Evolutionary conservation across 2,329 filamentous ascomycete species (phyloP), one percentile per base, ranked within the genome.

Genomic region (Fusarium transvaalense): DNA sequence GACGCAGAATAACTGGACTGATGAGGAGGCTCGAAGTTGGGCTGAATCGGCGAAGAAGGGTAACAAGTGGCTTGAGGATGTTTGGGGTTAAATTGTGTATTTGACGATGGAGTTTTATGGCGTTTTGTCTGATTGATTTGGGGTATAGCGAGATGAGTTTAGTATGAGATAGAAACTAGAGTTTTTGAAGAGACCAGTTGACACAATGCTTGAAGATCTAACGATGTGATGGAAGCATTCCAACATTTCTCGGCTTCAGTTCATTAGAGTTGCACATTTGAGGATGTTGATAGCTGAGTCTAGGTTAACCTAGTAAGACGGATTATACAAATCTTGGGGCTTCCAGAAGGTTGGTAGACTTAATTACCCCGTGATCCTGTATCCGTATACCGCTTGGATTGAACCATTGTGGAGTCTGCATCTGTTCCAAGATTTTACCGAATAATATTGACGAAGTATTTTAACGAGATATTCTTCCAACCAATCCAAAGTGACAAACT

Each of bases 61-160:
- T 29, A 81, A 79, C n/a, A 85, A 84, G 71, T 86, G 84, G 83
- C 81, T 82, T 68, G 83, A 85, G 68, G 84, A 86, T 78, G 83
- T 86, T 42, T 86, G 84, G 84, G 81, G 81, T 23, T 83, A n/a
- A 43, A 14, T 10, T 25, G 6, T 25, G 8, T 25, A 27, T 14
- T 25, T 52, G 15, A 6, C 2, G 2, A 25, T 6, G 52, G 39
- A 37, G 42, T 35, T 31, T n/a, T 10, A 17, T 31, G 46, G 37
- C 38, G 55, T 55, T 52, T 61, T 8, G 41, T 10, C 27, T 23
- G 41, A 21, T 25, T 15, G 21, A 41, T 48, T 48, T 32, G 15
- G 12, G 15, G 5, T 19, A 25, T 35, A 48, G 41, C 15, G 17
- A 35, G 15, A 15, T 35, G 25, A 6, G 25, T 41, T 8, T 23